Conservation (phyloP, 441 rosid genomes). For the Euphorbia schlechtendalii region DNA sequence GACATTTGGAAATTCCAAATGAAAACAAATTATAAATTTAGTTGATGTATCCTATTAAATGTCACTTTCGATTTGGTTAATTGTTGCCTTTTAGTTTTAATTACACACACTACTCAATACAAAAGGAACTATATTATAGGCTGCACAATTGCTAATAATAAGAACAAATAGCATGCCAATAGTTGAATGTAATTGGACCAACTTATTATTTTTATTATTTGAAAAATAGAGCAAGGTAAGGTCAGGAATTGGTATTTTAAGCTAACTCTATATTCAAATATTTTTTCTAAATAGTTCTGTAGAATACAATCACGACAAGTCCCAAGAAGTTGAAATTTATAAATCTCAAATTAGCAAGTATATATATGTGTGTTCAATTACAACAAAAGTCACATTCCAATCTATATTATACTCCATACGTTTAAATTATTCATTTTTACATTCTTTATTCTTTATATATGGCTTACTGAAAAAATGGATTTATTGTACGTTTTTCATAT, state of each 20-base stretch:
- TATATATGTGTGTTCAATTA: too few relatives aligned
- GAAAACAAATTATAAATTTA: background rate
- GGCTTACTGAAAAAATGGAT: too few relatives aligned
- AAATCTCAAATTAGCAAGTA: too few relatives aligned
- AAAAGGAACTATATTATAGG: too few relatives aligned
- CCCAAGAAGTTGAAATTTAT: background rate
- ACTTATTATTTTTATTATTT: background rate
- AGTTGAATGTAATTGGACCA: slow-evolving; percentile 1
- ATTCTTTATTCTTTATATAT: too few relatives aligned
- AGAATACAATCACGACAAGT: background rate
- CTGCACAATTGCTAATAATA: too few relatives aligned
- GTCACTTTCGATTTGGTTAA: slow-evolving; percentile 12
- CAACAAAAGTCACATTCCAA: too few relatives aligned
- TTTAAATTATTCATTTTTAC: too few relatives aligned
- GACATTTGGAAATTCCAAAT: background rate
- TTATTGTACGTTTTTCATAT: too few relatives aligned
- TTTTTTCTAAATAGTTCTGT: background rate
- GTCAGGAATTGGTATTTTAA: background rate
- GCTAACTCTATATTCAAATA: background rate
- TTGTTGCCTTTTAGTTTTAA: background rate
- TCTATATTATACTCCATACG: too few relatives aligned
- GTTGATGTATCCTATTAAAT: background rate
- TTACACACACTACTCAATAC: too few relatives aligned
- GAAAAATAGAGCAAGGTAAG: background rate
- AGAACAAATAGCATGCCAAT: background rate